These are phyloP conservation scores for Athelia psychrophila DNA, from an alignment of 1,284 basidiomycete species.

Conservation along the genomic window DNA sequence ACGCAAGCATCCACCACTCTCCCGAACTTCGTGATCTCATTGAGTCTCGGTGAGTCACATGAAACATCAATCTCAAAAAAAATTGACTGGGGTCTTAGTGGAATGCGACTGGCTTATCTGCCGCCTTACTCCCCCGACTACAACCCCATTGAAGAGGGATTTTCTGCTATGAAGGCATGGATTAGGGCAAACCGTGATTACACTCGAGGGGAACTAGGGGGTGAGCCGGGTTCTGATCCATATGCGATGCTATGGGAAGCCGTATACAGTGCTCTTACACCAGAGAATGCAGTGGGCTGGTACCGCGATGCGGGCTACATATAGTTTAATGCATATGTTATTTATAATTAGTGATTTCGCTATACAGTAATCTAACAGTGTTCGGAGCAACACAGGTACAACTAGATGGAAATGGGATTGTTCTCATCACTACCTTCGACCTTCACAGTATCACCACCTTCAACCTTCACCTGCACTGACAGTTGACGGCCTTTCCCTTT, in stretches of 20 bases:
- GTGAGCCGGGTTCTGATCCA: constrained; percentile 11
- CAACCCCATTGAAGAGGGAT: constrained; percentile 31
- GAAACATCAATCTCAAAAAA: neutral
- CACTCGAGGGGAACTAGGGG: constrained; percentile 13
- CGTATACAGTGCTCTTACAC: constrained; percentile 15
- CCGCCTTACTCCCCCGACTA: constrained; percentile 32
- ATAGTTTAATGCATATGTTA: neutral
- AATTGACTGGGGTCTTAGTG: constrained; percentile 13
- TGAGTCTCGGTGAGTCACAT: constrained; percentile 21
- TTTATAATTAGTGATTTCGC: neutral
- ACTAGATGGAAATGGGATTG: too few relatives aligned
- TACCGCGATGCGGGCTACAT: constrained; percentile 16
- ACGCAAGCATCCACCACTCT: constrained; percentile 27
- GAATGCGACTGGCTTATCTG: constrained; percentile 27
- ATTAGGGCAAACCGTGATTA: constrained; percentile 17
- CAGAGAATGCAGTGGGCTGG: constrained; percentile 19
- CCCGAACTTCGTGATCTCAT: constrained; percentile 25
- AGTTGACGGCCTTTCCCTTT: too few relatives aligned
- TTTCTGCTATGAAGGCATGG: constrained; percentile 29
- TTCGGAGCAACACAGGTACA: neutral
- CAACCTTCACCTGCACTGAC: too few relatives aligned
- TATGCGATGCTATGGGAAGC: constrained; percentile 23
- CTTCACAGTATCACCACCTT: too few relatives aligned
- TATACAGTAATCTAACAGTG: neutral
- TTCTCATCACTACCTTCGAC: too few relatives aligned